Evolutionary conservation across 805 yeast genomes (phyloP).

Genomic region (Myxozyma neotropica): DNA sequence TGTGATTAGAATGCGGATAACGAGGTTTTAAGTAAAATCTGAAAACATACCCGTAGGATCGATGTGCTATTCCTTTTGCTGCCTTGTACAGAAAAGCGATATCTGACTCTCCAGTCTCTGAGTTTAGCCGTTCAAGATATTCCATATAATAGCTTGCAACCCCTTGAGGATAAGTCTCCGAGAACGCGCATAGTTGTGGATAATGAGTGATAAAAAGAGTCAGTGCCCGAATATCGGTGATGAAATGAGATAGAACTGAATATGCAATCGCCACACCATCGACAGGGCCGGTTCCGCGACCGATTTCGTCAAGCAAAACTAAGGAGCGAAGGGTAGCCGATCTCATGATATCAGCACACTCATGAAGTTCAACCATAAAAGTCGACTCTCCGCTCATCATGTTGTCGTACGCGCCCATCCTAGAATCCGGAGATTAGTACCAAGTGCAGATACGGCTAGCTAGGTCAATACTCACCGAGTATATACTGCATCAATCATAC

Average conservation of each 20-base stretch:
- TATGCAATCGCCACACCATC: constrained; percentile 86
- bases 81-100: constrained; percentile 58
- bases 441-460: neutral
- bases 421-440: constrained; percentile 41
- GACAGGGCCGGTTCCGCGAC: constrained; percentile 70
- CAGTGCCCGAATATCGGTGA: constrained; percentile 51
- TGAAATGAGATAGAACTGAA: constrained; percentile 64
- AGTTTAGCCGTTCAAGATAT: constrained; percentile 44
- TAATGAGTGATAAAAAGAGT: constrained; percentile 84
- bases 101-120: constrained; percentile 44
- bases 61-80: constrained; percentile 53
- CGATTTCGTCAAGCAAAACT: constrained; percentile 73
- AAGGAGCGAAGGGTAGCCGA: constrained; percentile 57
- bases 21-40: too few species aligned
- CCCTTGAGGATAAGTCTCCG: constrained; percentile 43
- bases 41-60: constrained; percentile 62
- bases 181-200: constrained; percentile 62
- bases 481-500: constrained; percentile 63
- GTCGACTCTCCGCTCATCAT: constrained; percentile 76
- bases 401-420: constrained; percentile 86
- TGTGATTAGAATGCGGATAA: neutral
- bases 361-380: constrained; percentile 75
- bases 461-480: constrained; percentile 40
- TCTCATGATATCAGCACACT: constrained; percentile 60
- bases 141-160: constrained; percentile 76